Evolutionary conservation across 768 basidiomycete genomes (phyloP).

Genomic region (Fomitopsis pulvina): DNA sequence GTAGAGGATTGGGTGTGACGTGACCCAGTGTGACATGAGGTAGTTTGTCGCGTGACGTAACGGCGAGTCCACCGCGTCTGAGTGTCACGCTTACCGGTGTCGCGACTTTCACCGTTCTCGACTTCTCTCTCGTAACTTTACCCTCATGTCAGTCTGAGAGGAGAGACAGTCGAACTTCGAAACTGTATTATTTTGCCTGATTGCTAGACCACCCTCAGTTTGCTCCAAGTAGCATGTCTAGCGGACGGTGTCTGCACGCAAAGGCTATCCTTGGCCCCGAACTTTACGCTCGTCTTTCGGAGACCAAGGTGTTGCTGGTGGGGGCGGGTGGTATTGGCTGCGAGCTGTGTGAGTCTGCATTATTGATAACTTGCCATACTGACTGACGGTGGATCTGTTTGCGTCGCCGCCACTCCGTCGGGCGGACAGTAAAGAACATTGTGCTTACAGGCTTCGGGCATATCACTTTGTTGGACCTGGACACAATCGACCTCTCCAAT

Average conservation of each 20-base stretch:
- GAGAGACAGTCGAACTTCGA: no score
- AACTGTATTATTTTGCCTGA: no score
- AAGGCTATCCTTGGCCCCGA: slow-evolving; percentile 76
- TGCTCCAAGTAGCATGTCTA: background rate
- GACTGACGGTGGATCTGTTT: background rate
- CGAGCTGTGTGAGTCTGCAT: slow-evolving; percentile 64
- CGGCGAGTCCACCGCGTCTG: no score
- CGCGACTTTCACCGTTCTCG: no score
- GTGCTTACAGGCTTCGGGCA: slow-evolving; percentile 89
- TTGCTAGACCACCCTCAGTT: no score
- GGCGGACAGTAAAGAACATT: slow-evolving; percentile 79
- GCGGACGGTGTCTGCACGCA: slow-evolving; percentile 50
- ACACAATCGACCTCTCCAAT: slow-evolving; percentile 98
- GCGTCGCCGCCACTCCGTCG: background rate
- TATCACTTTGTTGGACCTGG: slow-evolving; percentile 91
- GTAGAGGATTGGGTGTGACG: no score
- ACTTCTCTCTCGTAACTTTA: no score
- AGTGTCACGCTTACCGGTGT: no score
- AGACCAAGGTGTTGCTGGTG: slow-evolving; percentile 76
- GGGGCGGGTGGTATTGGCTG: slow-evolving; percentile 98
- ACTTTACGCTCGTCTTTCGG: slow-evolving; percentile 50
- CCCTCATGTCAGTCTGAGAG: no score
- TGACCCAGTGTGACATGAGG: no score
- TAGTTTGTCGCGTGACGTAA: no score
- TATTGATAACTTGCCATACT: background rate